Evolutionary conservation across 1,284 basidiomycete genomes (phyloP), one percentile per base, ranked within the genome.

Genomic region (Cryptococcus amylolentus): DNA sequence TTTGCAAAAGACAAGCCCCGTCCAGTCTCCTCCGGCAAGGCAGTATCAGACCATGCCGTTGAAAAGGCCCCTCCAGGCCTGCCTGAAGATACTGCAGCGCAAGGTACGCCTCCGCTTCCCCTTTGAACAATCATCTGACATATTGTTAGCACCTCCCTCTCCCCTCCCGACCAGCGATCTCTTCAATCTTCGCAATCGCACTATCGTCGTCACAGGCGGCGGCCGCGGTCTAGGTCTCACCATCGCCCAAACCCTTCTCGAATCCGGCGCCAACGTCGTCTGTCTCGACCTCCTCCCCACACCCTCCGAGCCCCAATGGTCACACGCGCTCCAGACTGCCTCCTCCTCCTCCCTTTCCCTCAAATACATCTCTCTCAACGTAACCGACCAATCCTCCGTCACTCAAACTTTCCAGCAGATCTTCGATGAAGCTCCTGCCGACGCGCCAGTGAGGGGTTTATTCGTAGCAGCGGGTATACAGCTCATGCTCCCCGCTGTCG

Each of bases 171-270:
- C 64, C 3, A 62, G 57, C 3, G 43, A 63, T n/a, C 59, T 71
- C 5, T 91, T 92, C 77, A 82, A 84, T 10, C 81, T 91, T 42
- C 78, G 78, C n/a, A 86, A 85, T 65, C 84, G 87, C 26, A 87
- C 89, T 14, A 86, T 83, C 38, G 79, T 91, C 57, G 84, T 91
- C 44, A 88, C 88, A 0, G 88, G 88, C 12, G 90, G 81, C 3
- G 88, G 88, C 65, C 82, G 89, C 49, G 89, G 89, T 2, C 81
- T 92, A 10, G 89, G 90, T 4, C 82, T 92, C 42, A 88, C 89
- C 76, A 87, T 89, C 83, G 88, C 88, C 31, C 80, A 89, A 55
- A 84, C 86, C 5, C 78, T 89, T 40, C 82, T 84, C 42, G 89
- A 93, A 77, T 84, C 85, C 4, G 89, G 88, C 49, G 88, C 88